Percentiles rank a stretch among this genome's conserved stretches.
phyloP scores from a whole-genome alignment of 73 alveolate genomes.

The Paramecium sexaurelia region DNA sequence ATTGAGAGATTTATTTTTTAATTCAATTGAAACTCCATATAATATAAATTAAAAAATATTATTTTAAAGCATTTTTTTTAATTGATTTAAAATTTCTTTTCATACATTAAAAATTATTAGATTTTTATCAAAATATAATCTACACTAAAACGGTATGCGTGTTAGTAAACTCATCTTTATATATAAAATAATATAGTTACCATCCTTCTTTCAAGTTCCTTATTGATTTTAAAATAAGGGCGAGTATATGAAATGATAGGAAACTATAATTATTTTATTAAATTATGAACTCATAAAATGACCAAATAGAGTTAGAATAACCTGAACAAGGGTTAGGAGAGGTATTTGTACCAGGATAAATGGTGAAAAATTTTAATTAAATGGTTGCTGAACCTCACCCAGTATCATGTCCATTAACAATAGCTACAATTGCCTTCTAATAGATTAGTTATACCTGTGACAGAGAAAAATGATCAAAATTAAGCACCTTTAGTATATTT shows the following conservation, averaged over 20 bases:
- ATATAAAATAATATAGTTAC: neutral
- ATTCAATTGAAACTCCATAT: too few species aligned
- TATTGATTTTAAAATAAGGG: neutral
- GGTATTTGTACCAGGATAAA: neutral
- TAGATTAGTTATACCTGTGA: neutral
- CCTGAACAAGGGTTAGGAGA: conserved; percentile 1
- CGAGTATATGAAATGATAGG: neutral
- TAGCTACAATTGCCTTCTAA: conserved; percentile 10
- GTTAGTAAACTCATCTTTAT: neutral
- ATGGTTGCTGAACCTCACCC: conserved; percentile 42
- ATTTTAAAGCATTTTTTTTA: too few species aligned
- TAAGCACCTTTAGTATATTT: neutral
- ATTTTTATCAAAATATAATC: neutral
- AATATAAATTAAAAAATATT: too few species aligned
- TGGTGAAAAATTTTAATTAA: conserved; percentile 3
- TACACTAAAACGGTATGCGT: too few species aligned
- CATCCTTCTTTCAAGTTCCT: neutral
- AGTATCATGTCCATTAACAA: neutral
- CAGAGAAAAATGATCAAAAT: neutral
- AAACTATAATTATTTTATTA: neutral
- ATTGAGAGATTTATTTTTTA: too few species aligned
- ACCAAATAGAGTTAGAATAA: neutral
- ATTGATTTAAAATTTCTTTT: too few species aligned
- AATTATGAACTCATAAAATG: neutral
- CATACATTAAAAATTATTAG: too few species aligned